Evolutionary conservation across 495 filamentous ascomycete species (phyloP).

Genomic region (Penicillium mononematosum): DNA sequence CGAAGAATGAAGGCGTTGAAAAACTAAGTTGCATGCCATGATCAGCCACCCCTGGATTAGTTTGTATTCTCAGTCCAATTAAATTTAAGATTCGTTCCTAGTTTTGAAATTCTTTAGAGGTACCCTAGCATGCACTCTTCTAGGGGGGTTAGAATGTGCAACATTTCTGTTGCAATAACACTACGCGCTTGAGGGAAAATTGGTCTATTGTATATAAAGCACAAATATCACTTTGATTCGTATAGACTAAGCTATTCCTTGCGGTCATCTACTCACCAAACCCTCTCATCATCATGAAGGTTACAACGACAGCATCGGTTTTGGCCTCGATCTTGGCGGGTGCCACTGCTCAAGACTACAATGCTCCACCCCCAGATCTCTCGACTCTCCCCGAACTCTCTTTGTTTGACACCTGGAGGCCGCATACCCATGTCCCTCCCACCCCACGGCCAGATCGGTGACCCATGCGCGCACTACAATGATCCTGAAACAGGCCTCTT

Average conservation of each 20-base stretch:
- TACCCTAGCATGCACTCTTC: no score
- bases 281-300: background rate
- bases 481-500: background rate
- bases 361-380: background rate
- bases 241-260: background rate
- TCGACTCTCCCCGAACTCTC: background rate
- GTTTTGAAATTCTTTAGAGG: no score
- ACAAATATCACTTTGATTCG: background rate
- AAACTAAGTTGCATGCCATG: no score
- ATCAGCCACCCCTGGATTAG: no score
- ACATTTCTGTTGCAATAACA: no score
- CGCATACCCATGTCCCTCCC: background rate
- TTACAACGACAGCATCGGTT: background rate
- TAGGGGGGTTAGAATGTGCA: no score
- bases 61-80: no score
- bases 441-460: background rate
- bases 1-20: no score
- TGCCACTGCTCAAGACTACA: background rate
- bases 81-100: no score
- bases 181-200: no score
- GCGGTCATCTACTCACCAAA: background rate
- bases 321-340: background rate
- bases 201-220: no score
- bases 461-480: background rate
- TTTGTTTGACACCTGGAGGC: background rate